Evolutionary conservation across 164 flowering plant species (phyloP), one percentile per base, ranked within the genome.

Genomic region (grape (Vitis vinifera)): DNA sequence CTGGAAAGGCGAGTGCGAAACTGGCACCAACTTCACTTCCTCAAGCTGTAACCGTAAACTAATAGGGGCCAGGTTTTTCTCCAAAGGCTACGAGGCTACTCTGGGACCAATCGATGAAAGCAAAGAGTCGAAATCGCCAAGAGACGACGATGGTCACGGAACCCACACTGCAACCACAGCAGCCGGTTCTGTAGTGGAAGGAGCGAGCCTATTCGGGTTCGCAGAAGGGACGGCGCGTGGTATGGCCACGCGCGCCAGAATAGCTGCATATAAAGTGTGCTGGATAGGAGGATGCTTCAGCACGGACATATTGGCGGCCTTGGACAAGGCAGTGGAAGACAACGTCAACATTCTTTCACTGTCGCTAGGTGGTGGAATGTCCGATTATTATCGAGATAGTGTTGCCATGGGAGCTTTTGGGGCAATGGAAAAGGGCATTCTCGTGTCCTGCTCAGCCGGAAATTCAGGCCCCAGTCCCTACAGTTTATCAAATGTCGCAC

Each of bases 131-230:
- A 80, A 62, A 63, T 89, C 93, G 0, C 83, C 93, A 0, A 68
- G 91, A 17, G 93, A 89, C 64, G 88, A 87, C 65, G 89, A 89
- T 47, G 93, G 93, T 9, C 93, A 89, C 59, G 93, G 93, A 1
- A 87, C 93, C 12, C 93, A 89, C 81, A 89, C 93, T 0, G 59
- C 93, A 0, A 52, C 79, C 10, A 89, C 91, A 0, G 88, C 89
- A 3, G 91, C 83, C 1, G 93, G 93, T 0, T 82, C 89, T 0
- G 65, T 64, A 0, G 91, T 87, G 1, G 52, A 51, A 13, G 82
- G 73, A 49, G 93, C 91, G 3, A 85, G 76, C 73, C 68, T 88
- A 0, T 75, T 88, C 19, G 93, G 91, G 10, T 88, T 78, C 59
- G 93, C 93, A 0, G n/a, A 63, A 0, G 93, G 93, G 30, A 75